Evolutionary conservation across 352 stramenopile genomes (phyloP).

Genomic region (Phytophthora boehmeriae): DNA sequence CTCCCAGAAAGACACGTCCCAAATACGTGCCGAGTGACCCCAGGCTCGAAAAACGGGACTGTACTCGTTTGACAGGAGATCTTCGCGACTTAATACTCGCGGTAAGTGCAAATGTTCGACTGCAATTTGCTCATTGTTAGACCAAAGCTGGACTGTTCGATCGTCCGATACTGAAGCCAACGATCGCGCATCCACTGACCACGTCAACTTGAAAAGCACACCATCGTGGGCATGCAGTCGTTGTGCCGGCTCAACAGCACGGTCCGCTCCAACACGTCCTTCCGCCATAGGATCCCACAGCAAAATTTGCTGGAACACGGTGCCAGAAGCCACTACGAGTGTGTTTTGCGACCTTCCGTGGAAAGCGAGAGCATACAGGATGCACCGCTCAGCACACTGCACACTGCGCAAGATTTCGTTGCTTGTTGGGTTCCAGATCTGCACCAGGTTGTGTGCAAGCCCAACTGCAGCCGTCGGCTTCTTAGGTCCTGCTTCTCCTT

Average conservation of each 20-base stretch:
- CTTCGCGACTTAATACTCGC: slow-evolving; percentile 5
- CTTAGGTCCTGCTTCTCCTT: not conserved
- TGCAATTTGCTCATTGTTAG: slow-evolving; percentile 31
- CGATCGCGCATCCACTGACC: slow-evolving; percentile 66
- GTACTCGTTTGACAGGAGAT: slow-evolving; percentile 39
- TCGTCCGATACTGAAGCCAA: slow-evolving; percentile 89
- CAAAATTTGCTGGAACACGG: slow-evolving; percentile 88
- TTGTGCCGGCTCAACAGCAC: slow-evolving; percentile 47
- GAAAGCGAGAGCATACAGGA: slow-evolving; percentile 84
- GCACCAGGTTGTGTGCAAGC: slow-evolving; percentile 84
- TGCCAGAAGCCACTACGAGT: slow-evolving; percentile 80
- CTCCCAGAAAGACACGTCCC: slow-evolving; percentile 81
- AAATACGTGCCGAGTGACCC: slow-evolving; percentile 85
- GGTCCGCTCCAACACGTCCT: slow-evolving; percentile 1
- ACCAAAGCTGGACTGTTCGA: slow-evolving; percentile 86
- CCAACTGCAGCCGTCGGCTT: slow-evolving; percentile 64
- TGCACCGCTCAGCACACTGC: slow-evolving; percentile 80
- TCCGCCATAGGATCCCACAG: slow-evolving; percentile 64
- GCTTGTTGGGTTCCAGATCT: slow-evolving; percentile 65
- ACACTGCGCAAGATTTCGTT: slow-evolving; percentile 57
- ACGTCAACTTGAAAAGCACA: slow-evolving; percentile 85
- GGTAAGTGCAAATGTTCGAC: slow-evolving; percentile 14
- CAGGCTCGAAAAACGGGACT: slow-evolving; percentile 71
- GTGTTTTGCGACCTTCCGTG: slow-evolving; percentile 62
- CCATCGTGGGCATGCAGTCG: slow-evolving; percentile 82